Evolutionary conservation across 768 basidiomycete genomes (phyloP).

Genomic region (Trichaptum fuscoviolaceum): DNA sequence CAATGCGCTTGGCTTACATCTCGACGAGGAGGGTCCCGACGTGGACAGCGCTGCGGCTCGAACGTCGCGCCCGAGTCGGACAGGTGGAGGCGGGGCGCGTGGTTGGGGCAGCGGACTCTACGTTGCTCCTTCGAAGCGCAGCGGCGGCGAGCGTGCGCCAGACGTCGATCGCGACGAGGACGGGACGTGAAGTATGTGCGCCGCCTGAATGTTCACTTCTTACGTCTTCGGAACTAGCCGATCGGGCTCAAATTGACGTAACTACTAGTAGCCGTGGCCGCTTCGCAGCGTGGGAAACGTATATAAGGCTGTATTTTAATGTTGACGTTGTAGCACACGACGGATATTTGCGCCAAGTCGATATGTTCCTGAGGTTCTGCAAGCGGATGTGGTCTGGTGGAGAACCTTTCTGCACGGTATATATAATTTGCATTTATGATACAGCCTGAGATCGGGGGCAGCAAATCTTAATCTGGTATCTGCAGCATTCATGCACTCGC

Average conservation of each 20-base stretch:
- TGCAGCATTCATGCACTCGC: not conserved
- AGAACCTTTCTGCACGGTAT: not conserved
- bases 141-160: not conserved
- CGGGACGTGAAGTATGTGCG: not conserved
- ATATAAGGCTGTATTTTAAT: too few species aligned
- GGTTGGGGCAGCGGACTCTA: not conserved
- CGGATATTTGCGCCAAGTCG: not conserved
- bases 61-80: not conserved
- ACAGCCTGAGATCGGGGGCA: not conserved
- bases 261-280: too few species aligned
- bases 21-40: conserved; percentile 3
- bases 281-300: too few species aligned
- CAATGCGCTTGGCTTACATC: conserved; percentile 9
- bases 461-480: not conserved
- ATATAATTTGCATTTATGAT: not conserved
- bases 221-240: too few species aligned
- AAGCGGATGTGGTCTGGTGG: not conserved
- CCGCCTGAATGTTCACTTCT: not conserved
- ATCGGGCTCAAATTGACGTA: too few species aligned
- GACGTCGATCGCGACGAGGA: not conserved
- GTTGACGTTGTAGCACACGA: not conserved
- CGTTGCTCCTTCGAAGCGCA: not conserved
- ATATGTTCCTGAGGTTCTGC: too few species aligned
- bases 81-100: not conserved
- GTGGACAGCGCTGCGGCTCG: not conserved